Evolutionary conservation across 1,284 basidiomycete species (phyloP), one percentile per base, ranked within the genome.

Genomic region (Abortiporus biennis): DNA sequence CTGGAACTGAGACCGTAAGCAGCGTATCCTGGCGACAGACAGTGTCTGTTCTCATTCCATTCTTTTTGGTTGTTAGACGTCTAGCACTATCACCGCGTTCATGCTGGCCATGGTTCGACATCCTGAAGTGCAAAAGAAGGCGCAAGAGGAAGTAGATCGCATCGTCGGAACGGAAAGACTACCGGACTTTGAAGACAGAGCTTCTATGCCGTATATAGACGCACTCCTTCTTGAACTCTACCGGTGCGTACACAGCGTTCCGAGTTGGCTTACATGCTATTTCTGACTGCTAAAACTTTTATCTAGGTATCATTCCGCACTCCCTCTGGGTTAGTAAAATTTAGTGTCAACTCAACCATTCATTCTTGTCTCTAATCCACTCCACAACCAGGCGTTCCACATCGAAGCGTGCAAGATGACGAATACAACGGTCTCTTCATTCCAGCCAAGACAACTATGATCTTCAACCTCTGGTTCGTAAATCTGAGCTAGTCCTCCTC

Each of bases 91-190:
- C 40, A 58, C 66, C 27, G 65, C 66, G 16, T 74, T 77, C 53
- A 47, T 74, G 21, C 61, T 76, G 19, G 68, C 71, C 3, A 74
- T 77, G 72, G 57, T 69, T 25, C 57, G 70, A 38, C 59, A 75
- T 53, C 76, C 78, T 2, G 59, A 69, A 6, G 69, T 69, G 1
- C 66, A 71, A 47, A 57, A 57, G 50, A 74, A 71, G 54, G 71
- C 70, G 1, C 76, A 76, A 49, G 61, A 60, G 16, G 78, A 80
- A 56, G 66, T 80, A 30, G 77, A 80, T 53, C 45, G 49, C 25
- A 69, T 76, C 3, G 57, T 74, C 42, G 74, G 75, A 17, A 52
- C 37, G 21, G 58, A 65, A 34, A 62, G 70, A 15, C 61, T 78
- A 21, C 72, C 73, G 12, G 67, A 55, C 31, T 54, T 71, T 35